Conservation (phyloP, 805 yeast genomes). For the Wickerhamiella dianesei region DNA sequence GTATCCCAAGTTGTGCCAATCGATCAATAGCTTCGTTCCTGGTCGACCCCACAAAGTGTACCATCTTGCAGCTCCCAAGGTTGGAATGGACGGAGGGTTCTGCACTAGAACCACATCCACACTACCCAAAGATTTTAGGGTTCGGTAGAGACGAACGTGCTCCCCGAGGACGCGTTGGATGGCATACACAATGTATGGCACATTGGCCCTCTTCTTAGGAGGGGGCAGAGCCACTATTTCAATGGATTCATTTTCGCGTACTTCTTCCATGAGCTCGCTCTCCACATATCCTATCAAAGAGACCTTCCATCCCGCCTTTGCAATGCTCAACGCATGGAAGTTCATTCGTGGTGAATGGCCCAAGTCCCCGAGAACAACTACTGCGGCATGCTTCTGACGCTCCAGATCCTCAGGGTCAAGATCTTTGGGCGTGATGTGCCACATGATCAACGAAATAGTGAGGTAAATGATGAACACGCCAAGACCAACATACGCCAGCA, state of each 20-base stretch:
- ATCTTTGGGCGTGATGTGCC: slow-evolving; percentile 10
- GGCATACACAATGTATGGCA: slow-evolving; percentile 47
- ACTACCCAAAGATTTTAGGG: slow-evolving; percentile 30
- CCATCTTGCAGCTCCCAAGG: slow-evolving; percentile 48
- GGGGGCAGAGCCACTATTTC: slow-evolving; percentile 23
- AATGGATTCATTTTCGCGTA: slow-evolving; percentile 19
- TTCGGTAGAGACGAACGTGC: slow-evolving; percentile 31
- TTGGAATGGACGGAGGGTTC: slow-evolving; percentile 89
- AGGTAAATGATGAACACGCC: slow-evolving; percentile 11
- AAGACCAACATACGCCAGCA: neutral
- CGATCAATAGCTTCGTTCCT: slow-evolving; percentile 56
- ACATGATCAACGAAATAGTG: slow-evolving; percentile 10
- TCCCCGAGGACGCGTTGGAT: slow-evolving; percentile 47
- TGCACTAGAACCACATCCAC: slow-evolving; percentile 54
- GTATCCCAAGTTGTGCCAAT: slow-evolving; percentile 94
- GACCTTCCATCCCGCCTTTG: slow-evolving; percentile 55
- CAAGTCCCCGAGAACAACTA: slow-evolving; percentile 81
- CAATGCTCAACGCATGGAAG: slow-evolving; percentile 73
- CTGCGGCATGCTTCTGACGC: slow-evolving; percentile 42
- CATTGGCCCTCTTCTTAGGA: slow-evolving; percentile 14
- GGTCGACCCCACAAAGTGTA: slow-evolving; percentile 37
- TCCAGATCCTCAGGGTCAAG: slow-evolving; percentile 10
- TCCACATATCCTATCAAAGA: slow-evolving; percentile 66
- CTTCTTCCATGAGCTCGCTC: slow-evolving; percentile 19
- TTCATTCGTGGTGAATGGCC: slow-evolving; percentile 94